Evolutionary conservation across 2,329 filamentous ascomycete genomes (phyloP).

Genomic region (Aspergillus pseudoglaucus): DNA sequence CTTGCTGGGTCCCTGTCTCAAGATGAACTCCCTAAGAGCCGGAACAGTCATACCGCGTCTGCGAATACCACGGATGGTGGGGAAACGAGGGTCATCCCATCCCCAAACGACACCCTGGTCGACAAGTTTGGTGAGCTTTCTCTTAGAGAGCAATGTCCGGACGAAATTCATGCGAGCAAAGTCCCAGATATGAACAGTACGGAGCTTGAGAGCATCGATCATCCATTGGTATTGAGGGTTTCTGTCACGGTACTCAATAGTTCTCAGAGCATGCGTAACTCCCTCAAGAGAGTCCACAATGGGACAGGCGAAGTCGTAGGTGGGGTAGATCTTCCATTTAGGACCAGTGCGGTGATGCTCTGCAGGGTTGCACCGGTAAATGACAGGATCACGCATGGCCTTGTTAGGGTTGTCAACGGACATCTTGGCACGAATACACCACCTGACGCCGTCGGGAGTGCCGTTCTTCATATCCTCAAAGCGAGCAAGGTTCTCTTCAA

Average conservation of each 20-base stretch:
- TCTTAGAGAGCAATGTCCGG: constrained; percentile 45
- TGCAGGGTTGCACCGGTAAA: constrained; percentile 82
- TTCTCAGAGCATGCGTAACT: constrained; percentile 59
- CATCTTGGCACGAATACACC: constrained; percentile 94
- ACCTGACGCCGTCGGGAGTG: constrained; percentile 67
- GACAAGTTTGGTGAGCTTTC: constrained; percentile 47
- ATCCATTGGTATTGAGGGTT: constrained; percentile 50
- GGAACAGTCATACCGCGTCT: constrained; percentile 45
- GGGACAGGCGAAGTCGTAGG: constrained; percentile 61
- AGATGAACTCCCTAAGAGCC: constrained; percentile 44
- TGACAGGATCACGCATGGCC: constrained; percentile 91
- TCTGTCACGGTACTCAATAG: constrained; percentile 53
- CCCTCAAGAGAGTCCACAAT: constrained; percentile 58
- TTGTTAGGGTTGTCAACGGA: constrained; percentile 90
- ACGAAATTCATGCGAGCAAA: constrained; percentile 50
- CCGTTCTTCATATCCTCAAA: constrained; percentile 93
- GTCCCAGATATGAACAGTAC: constrained; percentile 45
- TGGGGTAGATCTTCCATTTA: constrained; percentile 62
- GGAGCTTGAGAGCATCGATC: constrained; percentile 41
- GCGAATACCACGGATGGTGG: constrained; percentile 46
- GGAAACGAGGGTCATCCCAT: constrained; percentile 48
- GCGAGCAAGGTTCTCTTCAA: constrained; percentile 77
- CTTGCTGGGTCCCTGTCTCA: constrained; percentile 45
- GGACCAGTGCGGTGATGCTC: constrained; percentile 58
- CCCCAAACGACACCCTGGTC: constrained; percentile 44